These are phyloP conservation scores for Rhodofomes roseus DNA, from an alignment of 1,284 basidiomycete genomes.

Conservation along the genomic window DNA sequence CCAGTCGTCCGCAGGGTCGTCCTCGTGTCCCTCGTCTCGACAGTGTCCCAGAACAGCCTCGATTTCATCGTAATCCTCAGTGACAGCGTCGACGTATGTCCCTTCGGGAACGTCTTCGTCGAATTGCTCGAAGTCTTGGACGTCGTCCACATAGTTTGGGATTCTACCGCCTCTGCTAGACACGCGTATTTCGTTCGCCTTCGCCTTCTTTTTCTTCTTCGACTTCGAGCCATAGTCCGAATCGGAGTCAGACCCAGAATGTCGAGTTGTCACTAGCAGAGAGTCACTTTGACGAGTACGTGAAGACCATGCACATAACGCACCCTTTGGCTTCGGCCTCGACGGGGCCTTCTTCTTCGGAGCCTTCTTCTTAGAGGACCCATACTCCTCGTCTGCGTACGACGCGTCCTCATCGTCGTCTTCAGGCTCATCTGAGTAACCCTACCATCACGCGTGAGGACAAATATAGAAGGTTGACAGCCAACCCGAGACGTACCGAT, in stretches of 20 bases:
- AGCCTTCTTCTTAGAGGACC: conserved; percentile 53
- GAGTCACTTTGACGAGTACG: neutral
- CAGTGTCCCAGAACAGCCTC: conserved; percentile 81
- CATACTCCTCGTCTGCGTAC: conserved; percentile 74
- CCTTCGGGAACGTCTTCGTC: conserved; percentile 56
- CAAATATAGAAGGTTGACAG: conserved; percentile 11
- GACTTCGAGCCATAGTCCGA: conserved; percentile 85
- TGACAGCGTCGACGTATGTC: conserved; percentile 49
- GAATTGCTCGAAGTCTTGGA: conserved; percentile 77
- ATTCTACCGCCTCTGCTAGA: conserved; percentile 80
- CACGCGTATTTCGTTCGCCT: conserved; percentile 65
- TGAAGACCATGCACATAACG: conserved; percentile 18
- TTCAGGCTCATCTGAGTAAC: conserved; percentile 58
- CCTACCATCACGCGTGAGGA: conserved; percentile 38
- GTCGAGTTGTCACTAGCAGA: conserved; percentile 41
- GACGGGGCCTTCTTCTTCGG: conserved; percentile 66
- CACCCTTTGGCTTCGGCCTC: conserved; percentile 57
- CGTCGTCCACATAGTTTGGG: conserved; percentile 84
- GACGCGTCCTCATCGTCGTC: conserved; percentile 66
- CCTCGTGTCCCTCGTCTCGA: conserved; percentile 76
- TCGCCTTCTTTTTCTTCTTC: conserved; percentile 80
- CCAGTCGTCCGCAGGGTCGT: conserved; percentile 78
- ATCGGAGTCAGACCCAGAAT: conserved; percentile 62
- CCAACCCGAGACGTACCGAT: conserved; percentile 46
- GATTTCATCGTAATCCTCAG: conserved; percentile 72